Base-by-base conservation (phyloP, 257 asterid genomes). In the Vinca minor region DNA sequence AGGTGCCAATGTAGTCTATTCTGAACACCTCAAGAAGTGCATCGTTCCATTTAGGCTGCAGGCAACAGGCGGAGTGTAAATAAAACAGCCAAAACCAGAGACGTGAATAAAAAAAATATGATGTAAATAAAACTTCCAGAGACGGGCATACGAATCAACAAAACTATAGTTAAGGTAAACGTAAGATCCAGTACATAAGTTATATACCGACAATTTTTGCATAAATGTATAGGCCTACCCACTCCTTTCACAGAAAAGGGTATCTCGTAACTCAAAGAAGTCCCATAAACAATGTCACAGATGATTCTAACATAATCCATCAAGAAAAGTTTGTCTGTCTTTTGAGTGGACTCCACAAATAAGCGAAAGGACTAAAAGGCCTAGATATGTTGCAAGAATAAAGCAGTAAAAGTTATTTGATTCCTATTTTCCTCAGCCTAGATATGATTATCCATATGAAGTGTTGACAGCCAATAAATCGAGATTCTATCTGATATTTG, bases 41-140 rank as follows among this genome's bases (percentile, higher is more conserved):
- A 70, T 87, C 57, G 64, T 90, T 90, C 97, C 95, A 90, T 80
- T 90, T 90, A 10, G 95, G 92, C 97, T 90, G 95, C 81, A 82
- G 12, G 35, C 48, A 71, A 56, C 62, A 31, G 31, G 17, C 1
- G 8, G 4, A 1, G 12, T 17, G 62, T 31, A 31, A 56, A 56
- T 31, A 54, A 21, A 29, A 42, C 67, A 68, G 35, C 61, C 55
- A 17, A 14, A 59, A 21, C 20, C 29, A 52, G 54, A 26, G 23
- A 53, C 26, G 3, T 23, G 31, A 6, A 44, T 15, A n/a, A 1
- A 50, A 64, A 25, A 65, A 38, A n/a, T 41, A 14, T 12, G 1
- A 7, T 28, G 60, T 28, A 29, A 54, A 54, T 29, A 52, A 21
- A 28, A 41, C 67, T 65, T 41, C 61, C 47, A 17, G 8, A 59